Evolutionary conservation across 2,329 filamentous ascomycete genomes (phyloP), one percentile per base, ranked within the genome.

Genomic region (Cladosporium sp.): DNA sequence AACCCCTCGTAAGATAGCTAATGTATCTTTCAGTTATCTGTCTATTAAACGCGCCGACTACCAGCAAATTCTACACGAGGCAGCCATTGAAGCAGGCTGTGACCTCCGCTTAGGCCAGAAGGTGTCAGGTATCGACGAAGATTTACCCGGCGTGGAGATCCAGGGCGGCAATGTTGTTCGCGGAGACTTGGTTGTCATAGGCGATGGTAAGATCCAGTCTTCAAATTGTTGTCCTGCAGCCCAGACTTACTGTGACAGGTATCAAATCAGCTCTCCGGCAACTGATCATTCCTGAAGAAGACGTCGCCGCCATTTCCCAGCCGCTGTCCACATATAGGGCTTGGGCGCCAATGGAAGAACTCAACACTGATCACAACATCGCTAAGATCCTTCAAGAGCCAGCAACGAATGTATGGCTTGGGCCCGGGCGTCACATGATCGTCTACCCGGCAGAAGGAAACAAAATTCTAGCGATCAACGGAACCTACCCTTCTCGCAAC

Each of bases 391-490:
- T 49, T 7, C 2, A 15, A 3, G 20, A 41, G 27, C 36, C 46
- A 22, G 46, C 46, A n/a, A 49, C 46, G 3, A 49, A 49, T 15
- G 38, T 41, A 8, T 49, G 46, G 46, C 36, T 49, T 7, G 46
- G 46, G 8, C 46, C 46, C 2, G 36, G 36, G 12, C 46, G 46
- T 27, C 46, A 49, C 30, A 49, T 49, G 38, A 49, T 49, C 22
- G 32, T 41, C 15, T 49, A 49, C 19, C 38, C 46, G 3, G 46
- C 46, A 35, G 36, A 40, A 35, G 38, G 38, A 16, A 27, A 27
- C 12, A 42, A 40, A 7, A 49, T 49, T 12, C 25, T 49, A 16
- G 46, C 46, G n/a, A 49, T 49, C 16, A 49, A 49, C n/a, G 46
- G 46, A 7, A 49, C 46, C 18, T 49, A 49, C 27, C 38, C 46